These are phyloP conservation scores for Coniochaeta pulveracea DNA, from an alignment of 2,329 filamentous ascomycete genomes.

Conservation along the genomic window DNA sequence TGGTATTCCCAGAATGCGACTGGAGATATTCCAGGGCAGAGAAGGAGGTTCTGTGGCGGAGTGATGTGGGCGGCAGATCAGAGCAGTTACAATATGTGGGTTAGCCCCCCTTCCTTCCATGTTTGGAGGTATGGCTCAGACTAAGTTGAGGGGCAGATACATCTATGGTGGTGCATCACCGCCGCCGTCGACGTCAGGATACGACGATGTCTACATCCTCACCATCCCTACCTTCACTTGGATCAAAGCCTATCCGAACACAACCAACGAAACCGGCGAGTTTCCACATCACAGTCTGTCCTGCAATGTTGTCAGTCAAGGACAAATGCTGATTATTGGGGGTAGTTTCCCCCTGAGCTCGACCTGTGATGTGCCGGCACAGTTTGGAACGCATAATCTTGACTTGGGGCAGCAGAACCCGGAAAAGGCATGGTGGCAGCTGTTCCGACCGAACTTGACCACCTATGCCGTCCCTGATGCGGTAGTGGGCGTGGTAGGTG, in stretches of 20 bases:
- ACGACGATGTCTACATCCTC: conserved; percentile 51
- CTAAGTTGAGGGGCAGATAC: conserved; percentile 31
- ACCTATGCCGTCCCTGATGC: conserved; percentile 41
- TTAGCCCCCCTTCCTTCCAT: conserved; percentile 4
- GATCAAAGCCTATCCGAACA: conserved; percentile 41
- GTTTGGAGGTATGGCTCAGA: no score
- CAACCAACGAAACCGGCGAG: conserved; percentile 23
- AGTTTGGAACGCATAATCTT: conserved; percentile 45
- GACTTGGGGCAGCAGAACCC: conserved; percentile 39
- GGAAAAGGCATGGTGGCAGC: conserved; percentile 35
- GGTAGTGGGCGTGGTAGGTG: conserved; percentile 38
- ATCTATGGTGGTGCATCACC: conserved; percentile 47
- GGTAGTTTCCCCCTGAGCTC: conserved; percentile 40
- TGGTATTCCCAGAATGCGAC: conserved; percentile 50
- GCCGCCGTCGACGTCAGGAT: conserved; percentile 33
- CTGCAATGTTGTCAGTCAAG: conserved; percentile 43
- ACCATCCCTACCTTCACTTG: conserved; percentile 52
- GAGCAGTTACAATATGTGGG: conserved; percentile 54
- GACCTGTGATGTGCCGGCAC: conserved; percentile 38
- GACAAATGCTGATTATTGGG: conserved; percentile 54
- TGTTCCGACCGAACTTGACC: conserved; percentile 36
- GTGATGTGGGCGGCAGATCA: conserved; percentile 46
- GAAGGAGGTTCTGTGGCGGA: conserved; percentile 50
- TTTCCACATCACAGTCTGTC: conserved; percentile 42
- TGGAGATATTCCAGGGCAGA: conserved; percentile 37